phyloP scores from a whole-genome alignment of 805 yeast species.

The Saccharomycopsis oosterbeekiorum region DNA sequence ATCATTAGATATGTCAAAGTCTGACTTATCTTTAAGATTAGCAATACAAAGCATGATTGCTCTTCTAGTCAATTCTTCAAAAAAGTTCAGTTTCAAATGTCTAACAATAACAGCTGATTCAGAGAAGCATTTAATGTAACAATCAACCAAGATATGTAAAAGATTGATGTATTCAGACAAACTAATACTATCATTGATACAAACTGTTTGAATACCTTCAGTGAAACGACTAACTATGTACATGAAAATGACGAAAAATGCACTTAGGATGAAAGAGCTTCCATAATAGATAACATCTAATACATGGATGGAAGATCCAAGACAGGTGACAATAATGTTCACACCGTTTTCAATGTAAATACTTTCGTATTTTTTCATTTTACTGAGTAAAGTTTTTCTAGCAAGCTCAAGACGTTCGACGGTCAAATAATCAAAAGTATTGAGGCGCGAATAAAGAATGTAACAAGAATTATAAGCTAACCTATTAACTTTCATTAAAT shows the following conservation, averaged over 20 bases:
- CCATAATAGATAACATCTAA: slow-evolving; percentile 5
- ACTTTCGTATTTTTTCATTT: neutral
- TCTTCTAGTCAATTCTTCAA: slow-evolving; percentile 9
- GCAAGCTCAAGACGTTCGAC: neutral
- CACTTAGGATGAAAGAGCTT: slow-evolving; percentile 4
- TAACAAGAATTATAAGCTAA: slow-evolving; percentile 7
- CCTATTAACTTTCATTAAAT: slow-evolving; percentile 10
- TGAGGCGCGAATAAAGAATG: neutral
- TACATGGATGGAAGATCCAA: neutral
- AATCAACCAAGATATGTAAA: slow-evolving; percentile 11
- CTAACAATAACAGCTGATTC: neutral
- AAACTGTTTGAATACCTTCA: neutral
- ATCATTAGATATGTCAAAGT: slow-evolving; percentile 7
- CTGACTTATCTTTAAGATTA: slow-evolving; percentile 1
- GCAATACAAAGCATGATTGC: slow-evolving; percentile 10
- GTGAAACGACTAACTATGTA: neutral
- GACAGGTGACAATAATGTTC: neutral
- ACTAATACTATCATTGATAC: neutral
- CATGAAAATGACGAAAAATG: slow-evolving; percentile 12
- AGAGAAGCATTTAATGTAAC: neutral
- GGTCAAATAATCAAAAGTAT: neutral
- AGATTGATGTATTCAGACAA: slow-evolving; percentile 3
- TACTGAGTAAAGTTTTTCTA: neutral
- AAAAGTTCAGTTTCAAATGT: slow-evolving; percentile 1
- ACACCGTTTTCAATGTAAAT: slow-evolving; percentile 3